Percentiles rank a stretch among this genome's conserved stretches.
Evolutionary conservation across 2,329 filamentous ascomycete genomes (phyloP).

Genomic region (Scolecobasidium constrictum): DNA sequence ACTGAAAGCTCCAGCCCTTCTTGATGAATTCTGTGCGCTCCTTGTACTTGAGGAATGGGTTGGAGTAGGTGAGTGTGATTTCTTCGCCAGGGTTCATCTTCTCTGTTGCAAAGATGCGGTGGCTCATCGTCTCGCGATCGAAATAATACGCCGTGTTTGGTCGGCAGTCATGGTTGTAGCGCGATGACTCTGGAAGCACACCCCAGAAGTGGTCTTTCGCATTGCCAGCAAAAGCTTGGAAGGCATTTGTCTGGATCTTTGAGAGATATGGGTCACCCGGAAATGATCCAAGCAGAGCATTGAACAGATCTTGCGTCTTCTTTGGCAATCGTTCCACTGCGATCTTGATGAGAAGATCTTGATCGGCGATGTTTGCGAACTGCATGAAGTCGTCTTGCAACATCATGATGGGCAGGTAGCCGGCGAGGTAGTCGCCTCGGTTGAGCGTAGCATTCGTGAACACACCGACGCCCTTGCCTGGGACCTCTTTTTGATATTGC

Average conservation of each 20-base stretch:
- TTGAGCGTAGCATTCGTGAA: constrained; percentile 6
- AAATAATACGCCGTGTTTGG: constrained; percentile 30
- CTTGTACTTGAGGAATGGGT: constrained; percentile 20
- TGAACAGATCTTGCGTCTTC: constrained; percentile 4
- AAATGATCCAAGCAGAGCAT: constrained; percentile 9
- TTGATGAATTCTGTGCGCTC: constrained; percentile 21
- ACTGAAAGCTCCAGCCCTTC: constrained; percentile 28
- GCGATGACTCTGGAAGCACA: constrained; percentile 10
- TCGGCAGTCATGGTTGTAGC: constrained; percentile 33
- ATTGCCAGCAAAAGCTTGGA: constrained; percentile 3
- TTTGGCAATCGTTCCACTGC: constrained; percentile 7
- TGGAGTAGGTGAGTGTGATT: constrained; percentile 24
- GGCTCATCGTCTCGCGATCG: constrained; percentile 24
- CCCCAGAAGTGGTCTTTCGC: constrained; percentile 6
- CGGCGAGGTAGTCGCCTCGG: constrained; percentile 3
- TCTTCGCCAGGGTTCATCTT: constrained; percentile 30
- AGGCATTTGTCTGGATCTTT: constrained; percentile 11
- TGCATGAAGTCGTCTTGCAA: constrained; percentile 10
- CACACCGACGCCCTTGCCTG: constrained; percentile 8
- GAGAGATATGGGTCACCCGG: constrained; percentile 5
- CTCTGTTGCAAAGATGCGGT: constrained; percentile 25
- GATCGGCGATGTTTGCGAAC: neutral
- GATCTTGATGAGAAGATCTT: neutral
- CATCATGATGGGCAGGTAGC: constrained; percentile 3
- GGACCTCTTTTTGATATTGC: neutral